phyloP scores from a whole-genome alignment of 2,329 filamentous ascomycete genomes.

The Gnomoniopsis smithogilvyi region DNA sequence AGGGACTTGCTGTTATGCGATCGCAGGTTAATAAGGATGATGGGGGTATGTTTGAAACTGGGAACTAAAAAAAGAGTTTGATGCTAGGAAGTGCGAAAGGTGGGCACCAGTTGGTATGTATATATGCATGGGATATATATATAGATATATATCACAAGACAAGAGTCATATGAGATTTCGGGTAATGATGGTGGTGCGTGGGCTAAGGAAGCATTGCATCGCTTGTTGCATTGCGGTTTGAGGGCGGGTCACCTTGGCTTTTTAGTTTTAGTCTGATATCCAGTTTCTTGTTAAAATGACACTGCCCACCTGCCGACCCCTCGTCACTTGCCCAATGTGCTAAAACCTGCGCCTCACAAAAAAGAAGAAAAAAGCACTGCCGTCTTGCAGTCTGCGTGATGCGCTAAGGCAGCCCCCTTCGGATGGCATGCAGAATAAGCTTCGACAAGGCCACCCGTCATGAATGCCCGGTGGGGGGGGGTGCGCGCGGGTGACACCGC shows the following conservation, averaged over 20 bases:
- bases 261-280: background rate
- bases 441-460: slow-evolving; percentile 8
- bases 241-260: background rate
- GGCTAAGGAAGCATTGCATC: background rate
- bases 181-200: background rate
- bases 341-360: slow-evolving; percentile 5
- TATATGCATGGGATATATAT: too few relatives aligned
- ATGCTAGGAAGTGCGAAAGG: background rate
- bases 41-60: slow-evolving; percentile 8
- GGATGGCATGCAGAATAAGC: background rate
- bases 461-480: too few relatives aligned
- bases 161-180: background rate
- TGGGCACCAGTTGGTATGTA: slow-evolving; percentile 6
- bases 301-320: slow-evolving; percentile 11
- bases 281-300: slow-evolving; percentile 8
- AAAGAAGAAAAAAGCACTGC: slow-evolving; percentile 6
- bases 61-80: slow-evolving; percentile 10
- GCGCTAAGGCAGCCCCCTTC: background rate
- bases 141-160: slow-evolving; percentile 5
- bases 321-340: slow-evolving; percentile 12
- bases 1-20: background rate
- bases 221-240: background rate
- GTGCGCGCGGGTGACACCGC: too few relatives aligned
- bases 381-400: background rate
- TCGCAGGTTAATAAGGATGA: background rate